Conservation (phyloP, 2,329 filamentous ascomycete species). For the Pezicula rhizophila region DNA sequence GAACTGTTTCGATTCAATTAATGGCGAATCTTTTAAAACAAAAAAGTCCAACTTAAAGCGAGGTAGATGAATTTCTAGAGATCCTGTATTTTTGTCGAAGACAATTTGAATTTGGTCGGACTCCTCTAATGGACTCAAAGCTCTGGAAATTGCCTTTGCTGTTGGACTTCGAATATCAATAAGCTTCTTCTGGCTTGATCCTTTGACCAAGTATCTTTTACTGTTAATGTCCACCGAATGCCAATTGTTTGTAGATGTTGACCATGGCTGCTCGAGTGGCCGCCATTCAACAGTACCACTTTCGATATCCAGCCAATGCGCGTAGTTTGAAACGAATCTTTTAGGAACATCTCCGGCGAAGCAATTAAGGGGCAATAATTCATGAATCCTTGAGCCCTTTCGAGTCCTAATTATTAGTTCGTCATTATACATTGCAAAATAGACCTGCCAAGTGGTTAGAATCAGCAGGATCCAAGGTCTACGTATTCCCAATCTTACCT, state of each 20-base stretch:
- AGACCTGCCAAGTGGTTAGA: conserved; percentile 20
- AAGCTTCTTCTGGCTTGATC: conserved; percentile 12
- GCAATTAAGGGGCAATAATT: background rate
- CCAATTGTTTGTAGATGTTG: conserved; percentile 22
- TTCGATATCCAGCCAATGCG: conserved; percentile 32
- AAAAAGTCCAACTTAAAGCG: conserved; percentile 42
- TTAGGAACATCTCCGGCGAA: conserved; percentile 7
- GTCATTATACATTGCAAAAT: conserved; percentile 17
- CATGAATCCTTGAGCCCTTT: background rate
- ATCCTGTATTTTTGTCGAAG: conserved; percentile 6
- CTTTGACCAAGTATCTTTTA: conserved; percentile 14
- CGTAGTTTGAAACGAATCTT: conserved; percentile 27
- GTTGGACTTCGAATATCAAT: conserved; percentile 32
- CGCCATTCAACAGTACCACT: conserved; percentile 17
- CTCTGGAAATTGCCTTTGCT: conserved; percentile 22
- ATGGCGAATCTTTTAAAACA: conserved; percentile 20
- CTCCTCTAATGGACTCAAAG: conserved; percentile 33
- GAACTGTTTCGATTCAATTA: conserved; percentile 42
- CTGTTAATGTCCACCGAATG: conserved; percentile 2
- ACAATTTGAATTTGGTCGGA: conserved; percentile 30
- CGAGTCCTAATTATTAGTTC: conserved; percentile 22
- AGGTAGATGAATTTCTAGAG: conserved; percentile 38
- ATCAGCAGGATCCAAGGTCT: too few species aligned
- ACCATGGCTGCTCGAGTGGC: conserved; percentile 23
- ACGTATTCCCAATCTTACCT: conserved; percentile 10